A percentile compares a stretch with the other conserved stretches of the same genome.
These are phyloP conservation scores for Russula earlei DNA, from an alignment of 768 basidiomycete genomes.

Conservation along the genomic window DNA sequence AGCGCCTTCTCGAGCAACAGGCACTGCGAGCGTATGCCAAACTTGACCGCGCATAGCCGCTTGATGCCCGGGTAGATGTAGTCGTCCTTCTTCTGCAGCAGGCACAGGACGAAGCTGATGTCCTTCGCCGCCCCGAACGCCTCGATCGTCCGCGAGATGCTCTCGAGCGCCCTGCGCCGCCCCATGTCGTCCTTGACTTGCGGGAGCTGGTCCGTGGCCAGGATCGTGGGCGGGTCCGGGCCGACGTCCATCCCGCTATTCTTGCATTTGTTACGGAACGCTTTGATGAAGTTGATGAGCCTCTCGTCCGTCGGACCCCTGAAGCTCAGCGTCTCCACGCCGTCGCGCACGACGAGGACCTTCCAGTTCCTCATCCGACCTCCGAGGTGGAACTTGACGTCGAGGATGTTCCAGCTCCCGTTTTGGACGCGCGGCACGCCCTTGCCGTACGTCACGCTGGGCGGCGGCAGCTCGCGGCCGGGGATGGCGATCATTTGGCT, in stretches of 20 bases:
- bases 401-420: slow-evolving; percentile 70
- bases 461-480: slow-evolving; percentile 52
- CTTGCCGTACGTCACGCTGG: slow-evolving; percentile 46
- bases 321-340: slow-evolving; percentile 28
- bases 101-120: slow-evolving; percentile 60
- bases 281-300: slow-evolving; percentile 37
- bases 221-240: slow-evolving; percentile 27
- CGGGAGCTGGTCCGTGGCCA: slow-evolving; percentile 26
- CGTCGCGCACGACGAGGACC: slow-evolving; percentile 55
- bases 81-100: slow-evolving; percentile 60
- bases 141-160: slow-evolving; percentile 29
- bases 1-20: slow-evolving; percentile 59
- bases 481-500: slow-evolving; percentile 54
- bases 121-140: slow-evolving; percentile 23
- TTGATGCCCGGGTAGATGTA: slow-evolving; percentile 78
- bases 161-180: slow-evolving; percentile 37
- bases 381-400: slow-evolving; percentile 56
- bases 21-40: slow-evolving; percentile 72
- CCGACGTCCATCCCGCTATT: slow-evolving; percentile 51
- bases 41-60: slow-evolving; percentile 58
- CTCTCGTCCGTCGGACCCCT: slow-evolving; percentile 33
- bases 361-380: slow-evolving; percentile 50
- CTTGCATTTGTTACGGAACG: slow-evolving; percentile 46
- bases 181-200: slow-evolving; percentile 30
- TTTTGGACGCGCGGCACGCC: slow-evolving; percentile 36